These are phyloP conservation scores for Metschnikowia picachoensis DNA, from an alignment of 805 yeast species.

Conservation along the genomic window DNA sequence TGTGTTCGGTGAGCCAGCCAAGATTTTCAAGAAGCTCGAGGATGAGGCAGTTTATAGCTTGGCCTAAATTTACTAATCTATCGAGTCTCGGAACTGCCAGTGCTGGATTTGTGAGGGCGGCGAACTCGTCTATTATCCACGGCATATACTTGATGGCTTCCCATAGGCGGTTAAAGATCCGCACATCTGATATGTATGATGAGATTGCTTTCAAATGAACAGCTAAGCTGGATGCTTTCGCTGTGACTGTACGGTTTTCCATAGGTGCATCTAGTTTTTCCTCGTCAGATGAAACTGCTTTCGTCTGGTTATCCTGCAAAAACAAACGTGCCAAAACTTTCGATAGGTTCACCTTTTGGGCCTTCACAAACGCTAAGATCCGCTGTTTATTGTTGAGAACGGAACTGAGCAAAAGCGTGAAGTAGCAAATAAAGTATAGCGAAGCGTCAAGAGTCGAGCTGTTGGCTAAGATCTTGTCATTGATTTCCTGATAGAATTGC, in stretches of 20 bases:
- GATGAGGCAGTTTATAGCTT: conserved; percentile 38
- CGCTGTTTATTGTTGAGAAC: conserved; percentile 35
- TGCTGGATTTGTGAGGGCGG: conserved; percentile 25
- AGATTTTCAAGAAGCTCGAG: conserved; percentile 41
- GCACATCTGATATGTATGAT: conserved; percentile 36
- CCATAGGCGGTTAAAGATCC: conserved; percentile 40
- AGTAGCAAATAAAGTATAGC: conserved; percentile 42
- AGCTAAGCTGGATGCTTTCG: conserved; percentile 23
- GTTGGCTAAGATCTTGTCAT: conserved; percentile 34
- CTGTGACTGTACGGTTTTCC: background rate
- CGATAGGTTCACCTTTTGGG: conserved; percentile 25
- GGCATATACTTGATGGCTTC: conserved; percentile 42
- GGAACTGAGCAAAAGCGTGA: conserved; percentile 35
- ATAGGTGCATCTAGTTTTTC: background rate
- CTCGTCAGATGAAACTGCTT: background rate
- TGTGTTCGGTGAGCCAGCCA: conserved; percentile 45
- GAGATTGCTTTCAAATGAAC: conserved; percentile 34
- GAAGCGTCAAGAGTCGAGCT: conserved; percentile 36
- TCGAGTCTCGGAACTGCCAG: conserved; percentile 25
- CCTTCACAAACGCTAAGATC: conserved; percentile 26
- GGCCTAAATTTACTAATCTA: conserved; percentile 34
- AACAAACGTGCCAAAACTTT: conserved; percentile 3
- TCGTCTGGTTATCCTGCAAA: background rate
- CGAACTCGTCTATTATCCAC: conserved; percentile 40
- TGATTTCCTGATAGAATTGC: conserved; percentile 39